These are phyloP conservation scores for Pyricularia sp. DNA, from an alignment of 2,329 filamentous ascomycete genomes.

Conservation along the genomic window DNA sequence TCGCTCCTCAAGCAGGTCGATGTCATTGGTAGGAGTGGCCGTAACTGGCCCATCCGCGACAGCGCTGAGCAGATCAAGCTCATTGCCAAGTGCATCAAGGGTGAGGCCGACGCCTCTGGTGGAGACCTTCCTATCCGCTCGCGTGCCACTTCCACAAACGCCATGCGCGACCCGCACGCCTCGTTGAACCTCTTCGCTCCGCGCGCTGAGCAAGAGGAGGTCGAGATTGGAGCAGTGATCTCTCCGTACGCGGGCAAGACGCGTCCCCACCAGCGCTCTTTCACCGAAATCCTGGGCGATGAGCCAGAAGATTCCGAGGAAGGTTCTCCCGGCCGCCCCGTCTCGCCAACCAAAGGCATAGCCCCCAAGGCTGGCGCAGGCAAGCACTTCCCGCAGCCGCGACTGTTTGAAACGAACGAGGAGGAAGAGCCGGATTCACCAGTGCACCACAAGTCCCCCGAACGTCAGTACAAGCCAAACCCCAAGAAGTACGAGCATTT, in stretches of 20 bases:
- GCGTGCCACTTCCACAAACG: constrained; percentile 39
- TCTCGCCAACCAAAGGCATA: constrained; percentile 24
- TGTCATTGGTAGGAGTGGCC: constrained; percentile 77
- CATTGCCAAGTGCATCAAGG: constrained; percentile 48
- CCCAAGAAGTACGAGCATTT: constrained; percentile 78
- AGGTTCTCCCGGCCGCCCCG: constrained; percentile 24
- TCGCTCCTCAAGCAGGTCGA: constrained; percentile 86
- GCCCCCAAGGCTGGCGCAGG: constrained; percentile 40
- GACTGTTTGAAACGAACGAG: constrained; percentile 42
- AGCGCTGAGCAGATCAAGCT: constrained; percentile 71
- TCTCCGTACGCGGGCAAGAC: constrained; percentile 36
- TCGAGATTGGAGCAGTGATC: constrained; percentile 22
- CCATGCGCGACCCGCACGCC: constrained; percentile 51
- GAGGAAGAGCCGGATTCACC: constrained; percentile 25
- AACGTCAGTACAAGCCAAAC: constrained; percentile 48
- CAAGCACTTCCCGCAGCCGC: constrained; percentile 50
- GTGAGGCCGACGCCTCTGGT: constrained; percentile 10
- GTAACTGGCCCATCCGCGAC: constrained; percentile 91
- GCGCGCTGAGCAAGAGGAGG: constrained; percentile 44
- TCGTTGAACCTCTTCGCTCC: constrained; percentile 64
- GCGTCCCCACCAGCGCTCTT: constrained; percentile 49
- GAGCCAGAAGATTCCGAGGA: constrained; percentile 18
- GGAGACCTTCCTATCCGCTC: constrained; percentile 26
- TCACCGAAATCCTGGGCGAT: constrained; percentile 56
- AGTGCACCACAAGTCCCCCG: constrained; percentile 24